Evolutionary conservation across 345 rosid species (phyloP), one percentile per base, ranked within the genome.

Genomic region (Eucalyptus melliodora): DNA sequence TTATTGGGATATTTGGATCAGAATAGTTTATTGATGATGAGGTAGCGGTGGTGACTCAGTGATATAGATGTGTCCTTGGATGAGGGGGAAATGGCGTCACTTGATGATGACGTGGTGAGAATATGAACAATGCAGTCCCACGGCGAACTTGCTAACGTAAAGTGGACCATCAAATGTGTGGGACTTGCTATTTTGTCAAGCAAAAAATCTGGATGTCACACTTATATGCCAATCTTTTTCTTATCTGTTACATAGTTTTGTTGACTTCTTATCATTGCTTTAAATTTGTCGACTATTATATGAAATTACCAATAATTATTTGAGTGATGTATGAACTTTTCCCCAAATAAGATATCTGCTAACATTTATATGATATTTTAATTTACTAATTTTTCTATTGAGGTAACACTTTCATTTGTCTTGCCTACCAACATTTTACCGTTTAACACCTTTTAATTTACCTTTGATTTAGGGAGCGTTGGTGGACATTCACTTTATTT

Each of bases 111-210:
- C 1, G 26, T 53, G 26, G 24, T 53, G 59, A 53, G 11, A 2
- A 53, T 53, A 53, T 21, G 11, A 53, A 53, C 59, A 53, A 1
- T 53, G 59, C 59, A 53, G 26, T 53, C 59, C 26, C 59, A 53
- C 1, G 10, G 26, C 0, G 5, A 53, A 53, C 59, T 53, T 0
- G 11, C 59, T 53, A 53, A 21, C 0, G 26, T 53, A 53, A 53
- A 2, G 24, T 53, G 59, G 24, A 53, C 59, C 59, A 53, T 53
- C 59, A 21, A 53, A 53, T 21, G 59, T 53, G 59, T 21, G 24
- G 21, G 56, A 8, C 56, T 53, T 19, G 24, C 59, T 53, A 53
- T 53, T 53, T 53, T 53, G 59, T 53, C 11, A 2, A 53, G 24
- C 26, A 4, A 53, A 53, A 53, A 53, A 53, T 53, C 26, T 53